phyloP scores from a whole-genome alignment of 192 early-diverging fungal species.

The Coemansia sp. region DNA sequence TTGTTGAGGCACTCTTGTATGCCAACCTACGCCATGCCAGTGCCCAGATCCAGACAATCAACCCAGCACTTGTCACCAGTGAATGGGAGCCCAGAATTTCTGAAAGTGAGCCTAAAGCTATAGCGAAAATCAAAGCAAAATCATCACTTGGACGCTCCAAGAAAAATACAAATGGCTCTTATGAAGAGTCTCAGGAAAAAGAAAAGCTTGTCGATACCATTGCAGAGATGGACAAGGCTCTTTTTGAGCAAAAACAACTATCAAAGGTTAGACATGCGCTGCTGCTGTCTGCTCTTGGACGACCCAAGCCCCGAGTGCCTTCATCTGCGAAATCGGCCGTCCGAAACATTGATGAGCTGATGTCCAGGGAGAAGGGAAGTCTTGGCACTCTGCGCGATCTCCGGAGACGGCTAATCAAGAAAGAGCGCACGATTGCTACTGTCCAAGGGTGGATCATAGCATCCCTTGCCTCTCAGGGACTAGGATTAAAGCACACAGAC shows the following conservation, averaged over 20 bases:
- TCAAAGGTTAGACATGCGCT: slow-evolving; percentile 21
- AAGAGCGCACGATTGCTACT: slow-evolving; percentile 45
- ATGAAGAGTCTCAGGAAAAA: neutral
- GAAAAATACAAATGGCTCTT: neutral
- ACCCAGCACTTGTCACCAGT: slow-evolving; percentile 36
- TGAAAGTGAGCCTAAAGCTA: neutral
- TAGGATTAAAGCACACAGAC: neutral
- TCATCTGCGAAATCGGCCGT: neutral
- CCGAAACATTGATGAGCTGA: slow-evolving; percentile 19
- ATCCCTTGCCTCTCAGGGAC: slow-evolving; percentile 9
- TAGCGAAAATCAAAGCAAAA: neutral
- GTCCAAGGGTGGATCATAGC: slow-evolving; percentile 47
- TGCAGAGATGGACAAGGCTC: slow-evolving; percentile 24
- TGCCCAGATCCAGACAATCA: slow-evolving; percentile 40
- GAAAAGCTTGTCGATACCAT: slow-evolving; percentile 11
- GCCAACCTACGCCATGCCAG: slow-evolving; percentile 38
- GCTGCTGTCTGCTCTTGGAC: slow-evolving; percentile 22
- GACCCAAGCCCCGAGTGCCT: slow-evolving; percentile 3
- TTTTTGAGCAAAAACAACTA: slow-evolving; percentile 20
- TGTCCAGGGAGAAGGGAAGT: slow-evolving; percentile 9
- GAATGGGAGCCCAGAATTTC: slow-evolving; percentile 15
- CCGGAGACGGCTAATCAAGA: slow-evolving; percentile 45
- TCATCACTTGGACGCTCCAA: neutral
- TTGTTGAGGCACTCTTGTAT: slow-evolving; percentile 54
- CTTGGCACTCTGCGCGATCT: slow-evolving; percentile 34